Evolutionary conservation across 2,329 filamentous ascomycete genomes (phyloP), one percentile per base, ranked within the genome.

Genomic region (Canariomyces notabilis): DNA sequence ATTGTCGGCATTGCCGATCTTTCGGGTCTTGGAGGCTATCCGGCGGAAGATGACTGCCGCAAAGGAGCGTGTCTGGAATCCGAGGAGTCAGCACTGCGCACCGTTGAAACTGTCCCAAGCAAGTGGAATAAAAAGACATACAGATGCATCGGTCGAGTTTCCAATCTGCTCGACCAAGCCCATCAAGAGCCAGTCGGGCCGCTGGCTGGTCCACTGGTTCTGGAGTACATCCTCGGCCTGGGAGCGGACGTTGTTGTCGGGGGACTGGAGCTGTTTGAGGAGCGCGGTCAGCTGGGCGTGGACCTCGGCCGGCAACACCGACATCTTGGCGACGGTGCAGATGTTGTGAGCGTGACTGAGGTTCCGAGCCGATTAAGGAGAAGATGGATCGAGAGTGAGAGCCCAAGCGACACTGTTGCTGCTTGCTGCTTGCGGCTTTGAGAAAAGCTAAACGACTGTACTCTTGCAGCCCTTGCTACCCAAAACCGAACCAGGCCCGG

Each of bases 21-120:
- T 96, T 59, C 85, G 80, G 38, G 86, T 85, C 68, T 94, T 95
- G 49, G 87, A 90, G 38, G 93, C 82, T 69, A 97, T 94, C 63
- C 90, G 83, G 60, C 93, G 84, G 71, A 98, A 97, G 54, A 98
- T 84, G 37, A 98, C 89, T 45, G 93, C 87, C 44, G 89, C 83
- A 65, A 95, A 98, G 14, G 90, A 88, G 61, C 93, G 87, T 50
- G 83, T 85, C 90, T 95, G 61, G 50, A 41, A 16, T 39, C 16
- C 14, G 5, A 32, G 21, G 37, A 29, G 42, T 52, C 23, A 53
- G 40, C 38, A 34, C 11, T 29, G 11, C 9, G 26, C 15, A 31
- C 36, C 4, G 16, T n/a, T 5, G 16, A 8, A 21, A 5, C 16
- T 18, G 9, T 40, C 21, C n/a, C 7, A 16, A 16, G 22, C 5